These are phyloP conservation scores for Pythium pectinolyticum DNA, from an alignment of 352 stramenopile genomes.

Conservation along the genomic window DNA sequence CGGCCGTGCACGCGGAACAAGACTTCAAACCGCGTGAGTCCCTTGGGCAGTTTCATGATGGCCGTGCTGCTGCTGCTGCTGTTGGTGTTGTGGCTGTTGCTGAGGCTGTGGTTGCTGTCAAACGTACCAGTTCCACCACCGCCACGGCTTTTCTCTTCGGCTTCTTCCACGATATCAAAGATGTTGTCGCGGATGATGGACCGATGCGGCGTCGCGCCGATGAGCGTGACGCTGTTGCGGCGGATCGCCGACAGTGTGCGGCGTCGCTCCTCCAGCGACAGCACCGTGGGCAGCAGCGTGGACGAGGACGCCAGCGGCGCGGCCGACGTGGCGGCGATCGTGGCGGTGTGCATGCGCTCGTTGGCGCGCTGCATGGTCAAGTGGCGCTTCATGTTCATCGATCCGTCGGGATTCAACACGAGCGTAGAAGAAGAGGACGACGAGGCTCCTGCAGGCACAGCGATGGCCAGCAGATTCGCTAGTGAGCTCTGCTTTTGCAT, in stretches of 20 bases:
- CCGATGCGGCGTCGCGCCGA: conserved; percentile 24
- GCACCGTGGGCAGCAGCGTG: conserved; percentile 11
- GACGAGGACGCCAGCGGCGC: neutral
- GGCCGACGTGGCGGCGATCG: conserved; percentile 32
- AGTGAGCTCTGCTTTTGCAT: conserved; percentile 34
- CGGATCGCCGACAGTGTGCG: conserved; percentile 42
- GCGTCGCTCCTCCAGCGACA: conserved; percentile 29
- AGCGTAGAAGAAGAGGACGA: conserved; percentile 2
- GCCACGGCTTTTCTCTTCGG: conserved; percentile 35
- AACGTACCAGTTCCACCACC: conserved; percentile 7
- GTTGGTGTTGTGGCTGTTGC: neutral
- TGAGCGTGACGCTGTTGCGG: conserved; percentile 36
- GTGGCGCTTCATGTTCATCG: conserved; percentile 24
- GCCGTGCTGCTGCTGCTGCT: conserved; percentile 37
- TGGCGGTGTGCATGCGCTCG: conserved; percentile 32
- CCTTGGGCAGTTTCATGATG: conserved; percentile 77
- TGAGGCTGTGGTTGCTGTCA: conserved; percentile 23
- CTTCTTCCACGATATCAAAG: conserved; percentile 77
- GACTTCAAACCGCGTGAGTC: conserved; percentile 67
- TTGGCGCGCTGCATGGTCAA: conserved; percentile 31
- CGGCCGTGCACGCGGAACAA: conserved; percentile 53
- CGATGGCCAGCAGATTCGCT: conserved; percentile 29
- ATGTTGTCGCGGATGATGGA: conserved; percentile 69
- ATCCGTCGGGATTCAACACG: conserved; percentile 25
- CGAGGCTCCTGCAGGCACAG: conserved; percentile 6